Evolutionary conservation across 371 early-diverging fungal species (phyloP), one percentile per base, ranked within the genome.

Genomic region (Syncephalastrum contaminatum): DNA sequence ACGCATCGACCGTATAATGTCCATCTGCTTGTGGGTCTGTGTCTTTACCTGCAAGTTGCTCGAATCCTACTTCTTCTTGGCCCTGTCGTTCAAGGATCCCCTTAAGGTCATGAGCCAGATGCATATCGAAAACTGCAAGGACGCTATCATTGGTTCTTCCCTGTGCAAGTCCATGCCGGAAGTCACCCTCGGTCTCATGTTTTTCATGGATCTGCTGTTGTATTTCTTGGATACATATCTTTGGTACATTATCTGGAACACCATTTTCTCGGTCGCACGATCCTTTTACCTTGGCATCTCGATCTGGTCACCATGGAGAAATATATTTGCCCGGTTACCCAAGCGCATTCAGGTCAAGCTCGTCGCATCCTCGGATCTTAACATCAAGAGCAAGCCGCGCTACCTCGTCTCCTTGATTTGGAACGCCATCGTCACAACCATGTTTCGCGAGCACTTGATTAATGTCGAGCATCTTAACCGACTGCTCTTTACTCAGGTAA

Each of bases 151-250:
- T 40, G 79, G 85, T 3, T 62, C 73, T 2, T 55, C 66, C 15
- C 70, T 90, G 4, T 90, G 91, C 70, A 60, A 67, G 13, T 73
- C 87, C 53, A 88, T 90, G 83, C 86, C 88, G 48, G 68, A 72
- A 43, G 80, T 93, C 46, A 88, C 92, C 0, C 80, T 94, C 22
- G 66, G 80, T 1, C 80, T 91, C 51, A 88, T 94, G 90, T 83
- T 91, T 66, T 64, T 90, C 49, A 82, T 91, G 58, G 87, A 91
- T 53, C 58, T 92, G 41, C 76, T 88, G 7, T 80, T 95, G 21
- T 94, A 90, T 71, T 93, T 94, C 72, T 70, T 94, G 65, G 94
- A 94, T 56, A 92, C 94, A 0, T 95, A 94, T 62, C 77, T 95
- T 42, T 95, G 95, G 94, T 95, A 92, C 63, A 90, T 92, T 43